Percentiles rank a stretch among this genome's conserved stretches.
These are phyloP conservation scores for Lactuca sativa DNA, from an alignment of 129 eudicot genomes.

Conservation along the genomic window DNA sequence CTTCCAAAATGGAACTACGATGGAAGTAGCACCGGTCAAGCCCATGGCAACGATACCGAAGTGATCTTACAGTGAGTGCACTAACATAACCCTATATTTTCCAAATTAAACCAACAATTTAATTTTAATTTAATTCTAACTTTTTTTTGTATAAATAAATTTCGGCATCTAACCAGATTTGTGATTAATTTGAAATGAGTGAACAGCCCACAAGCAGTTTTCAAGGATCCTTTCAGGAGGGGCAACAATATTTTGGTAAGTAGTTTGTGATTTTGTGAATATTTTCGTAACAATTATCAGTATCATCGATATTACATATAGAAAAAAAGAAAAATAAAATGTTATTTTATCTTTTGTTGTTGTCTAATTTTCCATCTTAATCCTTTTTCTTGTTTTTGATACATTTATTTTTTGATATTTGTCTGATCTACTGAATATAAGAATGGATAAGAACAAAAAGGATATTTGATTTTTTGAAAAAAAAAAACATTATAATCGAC, in stretches of 20 bases:
- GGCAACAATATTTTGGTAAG: conserved; percentile 83
- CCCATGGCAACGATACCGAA: conserved; percentile 81
- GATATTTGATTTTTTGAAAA: no score
- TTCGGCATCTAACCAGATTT: not conserved
- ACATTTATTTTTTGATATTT: no score
- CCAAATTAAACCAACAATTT: not conserved
- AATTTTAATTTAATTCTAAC: no score
- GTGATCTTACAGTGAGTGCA: conserved; percentile 64
- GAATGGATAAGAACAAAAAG: no score
- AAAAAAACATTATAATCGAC: not conserved
- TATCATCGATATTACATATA: no score
- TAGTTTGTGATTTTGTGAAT: not conserved
- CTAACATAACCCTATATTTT: not conserved
- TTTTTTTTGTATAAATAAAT: not conserved
- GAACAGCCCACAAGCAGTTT: conserved; percentile 78
- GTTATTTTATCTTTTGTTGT: no score
- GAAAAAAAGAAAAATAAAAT: no score
- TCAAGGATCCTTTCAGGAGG: conserved; percentile 90
- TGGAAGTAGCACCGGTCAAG: conserved; percentile 89
- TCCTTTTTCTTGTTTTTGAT: no score
- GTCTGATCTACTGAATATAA: no score
- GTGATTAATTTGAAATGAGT: not conserved
- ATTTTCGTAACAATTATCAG: no score
- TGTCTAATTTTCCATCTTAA: no score
- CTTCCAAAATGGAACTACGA: conserved; percentile 95